Evolutionary conservation across 1,284 basidiomycete genomes (phyloP), one percentile per base, ranked within the genome.

Genomic region (Fomes fomentarius): DNA sequence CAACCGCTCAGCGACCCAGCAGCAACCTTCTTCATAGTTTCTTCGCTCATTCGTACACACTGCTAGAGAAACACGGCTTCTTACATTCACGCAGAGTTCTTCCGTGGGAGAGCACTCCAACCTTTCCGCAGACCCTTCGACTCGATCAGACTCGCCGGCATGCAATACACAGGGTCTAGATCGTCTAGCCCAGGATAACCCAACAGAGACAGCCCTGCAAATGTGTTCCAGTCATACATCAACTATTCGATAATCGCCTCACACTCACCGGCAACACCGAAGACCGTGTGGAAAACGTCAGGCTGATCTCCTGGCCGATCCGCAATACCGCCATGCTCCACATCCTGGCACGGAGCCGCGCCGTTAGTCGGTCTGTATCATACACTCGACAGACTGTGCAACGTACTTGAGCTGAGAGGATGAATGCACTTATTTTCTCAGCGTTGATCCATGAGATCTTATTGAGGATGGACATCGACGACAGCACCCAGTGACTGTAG

Each of bases 401-500:
- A 68, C 80, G 46, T 56, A 91, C 92, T 76, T 96, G 94, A 4
- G 95, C 90, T 21, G 89, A 88, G 4, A 98, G 78, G 54, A 99
- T 96, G 73, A 98, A 99, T 1, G 71, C 62, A 1, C 73, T 75
- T 28, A 98, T 77, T 70, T 93, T 94, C n/a, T 88, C 81, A 0
- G 85, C 78, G 69, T 98, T 90, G 65, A 99, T 97, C 94, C 96
- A 99, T 10, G 84, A 76, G 17, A 96, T 71, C 65, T 89, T 93
- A 41, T 87, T 83, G 34, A 99, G 73, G 54, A 98, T 96, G 17
- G 93, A 86, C 46, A 99, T 72, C 0, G 92, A 79, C 0, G 96
- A 95, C 2, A 99, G 81, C 5, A 96, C 94, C 95, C 96, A 99
- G 78, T 94, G 96, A 64, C 91, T 94, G 74, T 99, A 99, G 76